These are phyloP conservation scores for Alternaria triticimaculans DNA, from an alignment of 2,329 filamentous ascomycete species.

Conservation along the genomic window DNA sequence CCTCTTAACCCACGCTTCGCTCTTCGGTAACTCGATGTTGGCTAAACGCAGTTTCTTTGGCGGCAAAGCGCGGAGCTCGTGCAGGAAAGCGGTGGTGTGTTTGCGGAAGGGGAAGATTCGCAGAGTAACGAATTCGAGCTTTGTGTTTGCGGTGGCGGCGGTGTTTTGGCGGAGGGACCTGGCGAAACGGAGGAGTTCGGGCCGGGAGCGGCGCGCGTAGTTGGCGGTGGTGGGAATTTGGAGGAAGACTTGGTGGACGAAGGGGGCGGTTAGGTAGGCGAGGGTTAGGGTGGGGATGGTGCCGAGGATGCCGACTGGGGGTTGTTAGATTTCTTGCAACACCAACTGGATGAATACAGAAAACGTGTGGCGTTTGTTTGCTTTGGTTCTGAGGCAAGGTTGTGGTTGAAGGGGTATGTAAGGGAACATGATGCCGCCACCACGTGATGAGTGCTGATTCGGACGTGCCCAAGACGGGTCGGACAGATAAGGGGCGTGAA, in stretches of 20 bases:
- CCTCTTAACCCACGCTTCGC: constrained; percentile 21
- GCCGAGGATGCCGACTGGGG: constrained; percentile 36
- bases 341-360: too few relatives aligned
- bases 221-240: constrained; percentile 39
- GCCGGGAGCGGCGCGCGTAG: constrained; percentile 31
- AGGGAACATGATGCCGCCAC: background rate
- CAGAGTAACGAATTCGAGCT: constrained; percentile 45
- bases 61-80: constrained; percentile 43
- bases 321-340: background rate
- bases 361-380: background rate
- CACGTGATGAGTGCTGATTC: background rate
- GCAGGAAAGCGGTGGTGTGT: constrained; percentile 35
- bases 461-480: background rate
- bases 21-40: constrained; percentile 42
- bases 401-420: background rate
- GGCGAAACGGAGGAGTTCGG: constrained; percentile 36
- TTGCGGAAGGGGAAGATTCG: constrained; percentile 44
- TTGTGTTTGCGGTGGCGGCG: constrained; percentile 28
- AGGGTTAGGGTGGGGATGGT: constrained; percentile 42
- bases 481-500: background rate
- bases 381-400: rapidly evolving
- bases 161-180: constrained; percentile 20
- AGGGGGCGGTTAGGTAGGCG: constrained; percentile 47
- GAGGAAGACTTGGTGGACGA: constrained; percentile 42
- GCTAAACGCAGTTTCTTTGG: constrained; percentile 36